These are phyloP conservation scores for Cryptosporidium sp. DNA, from an alignment of 169 alveolate genomes.

Conservation along the genomic window DNA sequence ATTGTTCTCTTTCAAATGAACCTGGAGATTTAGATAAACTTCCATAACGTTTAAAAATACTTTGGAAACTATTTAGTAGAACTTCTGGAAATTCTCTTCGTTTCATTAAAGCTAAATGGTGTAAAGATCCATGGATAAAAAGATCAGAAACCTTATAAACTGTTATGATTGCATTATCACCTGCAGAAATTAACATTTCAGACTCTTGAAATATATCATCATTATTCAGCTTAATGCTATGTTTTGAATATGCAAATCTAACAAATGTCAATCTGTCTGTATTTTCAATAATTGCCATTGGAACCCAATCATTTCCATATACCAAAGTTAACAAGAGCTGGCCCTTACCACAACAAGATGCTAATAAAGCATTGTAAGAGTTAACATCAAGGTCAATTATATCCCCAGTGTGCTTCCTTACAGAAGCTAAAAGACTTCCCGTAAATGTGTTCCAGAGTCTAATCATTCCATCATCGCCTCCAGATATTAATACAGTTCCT, in stretches of 20 bases:
- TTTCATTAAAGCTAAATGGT: neutral
- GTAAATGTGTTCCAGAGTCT: constrained; percentile 83
- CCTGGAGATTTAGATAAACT: neutral
- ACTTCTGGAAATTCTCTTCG: constrained; percentile 1
- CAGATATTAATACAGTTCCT: constrained; percentile 85
- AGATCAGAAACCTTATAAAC: constrained; percentile 47
- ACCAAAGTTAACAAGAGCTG: constrained; percentile 45
- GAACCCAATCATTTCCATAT: constrained; percentile 62
- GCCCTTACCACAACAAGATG: constrained; percentile 84
- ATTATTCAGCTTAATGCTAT: neutral
- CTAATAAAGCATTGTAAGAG: constrained; percentile 81
- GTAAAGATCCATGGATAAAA: constrained; percentile 30
- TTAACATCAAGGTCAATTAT: constrained; percentile 81
- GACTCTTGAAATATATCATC: constrained; percentile 30
- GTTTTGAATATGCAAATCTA: constrained; percentile 67
- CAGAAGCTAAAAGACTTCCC: constrained; percentile 81
- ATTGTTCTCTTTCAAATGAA: constrained; percentile 3
- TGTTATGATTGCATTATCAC: constrained; percentile 69
- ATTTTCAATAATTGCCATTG: constrained; percentile 51
- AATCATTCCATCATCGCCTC: constrained; percentile 86
- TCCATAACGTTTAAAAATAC: neutral
- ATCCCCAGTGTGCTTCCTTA: constrained; percentile 84
- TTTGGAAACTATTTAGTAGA: constrained; percentile 2
- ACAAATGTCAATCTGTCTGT: constrained; percentile 46
- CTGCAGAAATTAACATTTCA: constrained; percentile 43